Percentiles rank a stretch among this genome's conserved stretches.
These are phyloP conservation scores for Wickerhamiella slavikovae DNA, from an alignment of 805 yeast species.

Conservation along the genomic window DNA sequence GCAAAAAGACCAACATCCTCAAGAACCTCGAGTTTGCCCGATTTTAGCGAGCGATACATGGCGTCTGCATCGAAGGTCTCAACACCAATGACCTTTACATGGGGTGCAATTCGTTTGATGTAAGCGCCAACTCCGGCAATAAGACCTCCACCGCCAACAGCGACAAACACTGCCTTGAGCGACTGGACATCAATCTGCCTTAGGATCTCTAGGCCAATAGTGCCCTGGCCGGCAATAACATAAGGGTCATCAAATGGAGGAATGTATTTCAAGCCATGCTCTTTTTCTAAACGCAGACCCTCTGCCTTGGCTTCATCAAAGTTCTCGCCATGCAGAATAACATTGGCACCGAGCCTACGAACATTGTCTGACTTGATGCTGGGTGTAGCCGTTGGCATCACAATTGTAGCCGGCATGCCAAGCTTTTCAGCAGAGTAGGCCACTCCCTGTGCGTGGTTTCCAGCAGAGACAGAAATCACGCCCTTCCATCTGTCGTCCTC, in stretches of 20 bases:
- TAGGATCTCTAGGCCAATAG: constrained; percentile 80
- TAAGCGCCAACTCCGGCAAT: constrained; percentile 82
- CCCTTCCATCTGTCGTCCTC: constrained; percentile 47
- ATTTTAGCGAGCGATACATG: constrained; percentile 47
- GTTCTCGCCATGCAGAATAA: constrained; percentile 81
- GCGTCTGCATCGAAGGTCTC: constrained; percentile 94
- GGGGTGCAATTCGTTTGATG: constrained; percentile 91
- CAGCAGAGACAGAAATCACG: constrained; percentile 96
- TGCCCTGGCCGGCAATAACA: constrained; percentile 98
- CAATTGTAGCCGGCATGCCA: constrained; percentile 85
- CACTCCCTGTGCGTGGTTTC: constrained; percentile 98
- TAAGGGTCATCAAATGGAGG: constrained; percentile 99
- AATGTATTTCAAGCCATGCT: constrained; percentile 62
- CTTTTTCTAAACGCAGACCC: constrained; percentile 48
- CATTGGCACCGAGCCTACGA: constrained; percentile 79
- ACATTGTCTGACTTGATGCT: constrained; percentile 86
- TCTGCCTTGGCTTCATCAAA: constrained; percentile 90
- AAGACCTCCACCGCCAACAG: constrained; percentile 96
- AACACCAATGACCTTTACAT: constrained; percentile 84
- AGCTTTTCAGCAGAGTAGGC: constrained; percentile 76
- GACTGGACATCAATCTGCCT: constrained; percentile 66
- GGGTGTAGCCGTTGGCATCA: constrained; percentile 96
- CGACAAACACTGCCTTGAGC: constrained; percentile 70
- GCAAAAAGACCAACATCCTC: constrained; percentile 86
- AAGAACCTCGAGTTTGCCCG: constrained; percentile 34